phyloP scores from a whole-genome alignment of 2,329 filamentous ascomycete genomes.

The Colletotrichum tanaceti region DNA sequence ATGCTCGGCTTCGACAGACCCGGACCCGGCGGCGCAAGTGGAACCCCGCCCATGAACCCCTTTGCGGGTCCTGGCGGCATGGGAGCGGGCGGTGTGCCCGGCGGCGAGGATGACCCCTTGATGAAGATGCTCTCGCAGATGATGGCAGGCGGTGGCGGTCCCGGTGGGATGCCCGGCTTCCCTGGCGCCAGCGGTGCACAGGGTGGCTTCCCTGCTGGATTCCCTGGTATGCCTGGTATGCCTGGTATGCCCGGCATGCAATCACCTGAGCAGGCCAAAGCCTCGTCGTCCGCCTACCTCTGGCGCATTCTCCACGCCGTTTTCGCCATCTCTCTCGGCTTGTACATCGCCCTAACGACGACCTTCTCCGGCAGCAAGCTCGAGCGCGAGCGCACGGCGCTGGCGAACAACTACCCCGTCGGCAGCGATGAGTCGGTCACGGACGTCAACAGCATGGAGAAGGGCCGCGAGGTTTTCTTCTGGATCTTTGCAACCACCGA shows the following conservation, averaged over 20 bases:
- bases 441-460: slow-evolving; percentile 47
- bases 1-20: slow-evolving; percentile 67
- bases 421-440: slow-evolving; percentile 46
- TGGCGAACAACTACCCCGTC: slow-evolving; percentile 48
- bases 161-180: slow-evolving; percentile 40
- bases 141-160: slow-evolving; percentile 60
- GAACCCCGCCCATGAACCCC: slow-evolving; percentile 45
- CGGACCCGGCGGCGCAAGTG: slow-evolving; percentile 34
- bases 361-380: slow-evolving; percentile 75
- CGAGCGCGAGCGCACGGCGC: slow-evolving; percentile 62
- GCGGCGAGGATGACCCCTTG: slow-evolving; percentile 60
- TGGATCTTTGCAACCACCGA: slow-evolving; percentile 85
- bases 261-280: slow-evolving; percentile 49
- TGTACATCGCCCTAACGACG: slow-evolving; percentile 76
- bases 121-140: slow-evolving; percentile 81
- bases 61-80: slow-evolving; percentile 21
- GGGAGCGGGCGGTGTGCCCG: slow-evolving; percentile 41
- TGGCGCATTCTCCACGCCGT: slow-evolving; percentile 82
- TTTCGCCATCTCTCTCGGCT: slow-evolving; percentile 75
- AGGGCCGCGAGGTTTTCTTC: slow-evolving; percentile 70
- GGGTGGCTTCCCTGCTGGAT: slow-evolving; percentile 47
- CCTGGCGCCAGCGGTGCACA: slow-evolving; percentile 22
- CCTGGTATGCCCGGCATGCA: slow-evolving; percentile 51
- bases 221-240: slow-evolving; percentile 53
- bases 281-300: slow-evolving; percentile 56